Conservation (phyloP, 2,329 filamentous ascomycete species). For the Paecilomyces formosus region DNA sequence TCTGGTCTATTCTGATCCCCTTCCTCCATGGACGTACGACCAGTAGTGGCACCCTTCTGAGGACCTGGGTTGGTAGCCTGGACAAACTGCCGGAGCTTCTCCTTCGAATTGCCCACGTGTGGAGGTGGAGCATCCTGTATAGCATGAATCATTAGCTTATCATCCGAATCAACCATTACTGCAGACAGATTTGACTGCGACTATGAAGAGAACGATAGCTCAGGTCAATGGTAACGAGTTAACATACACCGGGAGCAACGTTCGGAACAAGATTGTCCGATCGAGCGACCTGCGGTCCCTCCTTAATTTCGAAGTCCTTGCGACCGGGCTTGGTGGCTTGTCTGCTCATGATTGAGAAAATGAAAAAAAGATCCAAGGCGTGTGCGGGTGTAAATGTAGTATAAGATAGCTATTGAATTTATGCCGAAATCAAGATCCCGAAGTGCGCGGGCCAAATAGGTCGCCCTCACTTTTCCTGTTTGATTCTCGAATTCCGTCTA, state of each 20-base stretch:
- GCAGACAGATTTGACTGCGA: neutral
- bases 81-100: neutral
- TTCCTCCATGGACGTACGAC: neutral
- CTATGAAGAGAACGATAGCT: neutral
- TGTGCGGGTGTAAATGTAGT: neutral
- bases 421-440: too few relatives aligned
- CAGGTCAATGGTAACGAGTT: too few relatives aligned
- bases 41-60: neutral
- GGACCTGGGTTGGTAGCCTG: neutral
- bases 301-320: neutral
- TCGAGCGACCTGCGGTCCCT: neutral
- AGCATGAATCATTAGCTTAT: neutral
- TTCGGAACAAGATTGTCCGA: neutral
- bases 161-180: neutral
- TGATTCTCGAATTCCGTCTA: too few relatives aligned
- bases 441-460: too few relatives aligned
- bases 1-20: neutral
- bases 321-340: neutral
- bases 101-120: neutral
- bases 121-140: neutral
- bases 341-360: neutral
- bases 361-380: neutral
- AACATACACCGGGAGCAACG: neutral
- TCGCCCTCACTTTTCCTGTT: too few relatives aligned
- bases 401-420: neutral